These are phyloP conservation scores for Trametes cinnabarina DNA, from an alignment of 768 basidiomycete genomes.

Conservation along the genomic window DNA sequence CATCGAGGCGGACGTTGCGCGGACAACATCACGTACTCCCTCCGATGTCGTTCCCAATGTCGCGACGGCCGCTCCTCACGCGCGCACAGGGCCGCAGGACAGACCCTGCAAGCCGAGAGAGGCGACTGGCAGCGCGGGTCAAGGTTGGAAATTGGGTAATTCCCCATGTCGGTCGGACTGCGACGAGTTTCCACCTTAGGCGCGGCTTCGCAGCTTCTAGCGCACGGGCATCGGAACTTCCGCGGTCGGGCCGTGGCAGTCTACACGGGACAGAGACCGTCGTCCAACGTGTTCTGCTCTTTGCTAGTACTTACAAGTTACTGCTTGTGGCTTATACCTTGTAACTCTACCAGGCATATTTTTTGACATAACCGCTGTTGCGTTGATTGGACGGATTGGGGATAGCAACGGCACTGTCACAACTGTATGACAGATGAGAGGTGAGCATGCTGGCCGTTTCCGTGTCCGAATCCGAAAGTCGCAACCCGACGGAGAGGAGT, in stretches of 20 bases:
- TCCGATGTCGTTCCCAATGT: constrained; percentile 1
- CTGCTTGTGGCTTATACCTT: background rate
- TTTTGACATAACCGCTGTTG: background rate
- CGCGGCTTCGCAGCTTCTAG: constrained; percentile 14
- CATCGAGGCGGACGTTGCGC: too few relatives aligned
- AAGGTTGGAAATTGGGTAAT: constrained; percentile 11
- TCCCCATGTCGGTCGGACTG: constrained; percentile 5
- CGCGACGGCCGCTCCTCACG: background rate
- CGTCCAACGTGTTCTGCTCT: background rate
- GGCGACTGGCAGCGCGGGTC: background rate
- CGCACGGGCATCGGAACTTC: constrained; percentile 13
- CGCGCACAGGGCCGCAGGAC: background rate
- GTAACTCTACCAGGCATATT: background rate
- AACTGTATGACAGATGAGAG: too few relatives aligned
- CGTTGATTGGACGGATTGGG: too few relatives aligned
- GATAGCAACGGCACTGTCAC: too few relatives aligned
- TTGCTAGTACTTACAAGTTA: too few relatives aligned
- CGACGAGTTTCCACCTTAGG: constrained; percentile 8
- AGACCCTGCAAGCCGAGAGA: background rate
- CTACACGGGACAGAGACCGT: background rate
- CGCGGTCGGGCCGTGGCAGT: constrained; percentile 5
- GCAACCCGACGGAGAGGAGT: too few relatives aligned
- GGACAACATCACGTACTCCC: background rate
- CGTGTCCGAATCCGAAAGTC: too few relatives aligned
- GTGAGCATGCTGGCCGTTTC: background rate